Base-by-base conservation (phyloP, 306 rosid species). In the Bauhinia variegata region DNA sequence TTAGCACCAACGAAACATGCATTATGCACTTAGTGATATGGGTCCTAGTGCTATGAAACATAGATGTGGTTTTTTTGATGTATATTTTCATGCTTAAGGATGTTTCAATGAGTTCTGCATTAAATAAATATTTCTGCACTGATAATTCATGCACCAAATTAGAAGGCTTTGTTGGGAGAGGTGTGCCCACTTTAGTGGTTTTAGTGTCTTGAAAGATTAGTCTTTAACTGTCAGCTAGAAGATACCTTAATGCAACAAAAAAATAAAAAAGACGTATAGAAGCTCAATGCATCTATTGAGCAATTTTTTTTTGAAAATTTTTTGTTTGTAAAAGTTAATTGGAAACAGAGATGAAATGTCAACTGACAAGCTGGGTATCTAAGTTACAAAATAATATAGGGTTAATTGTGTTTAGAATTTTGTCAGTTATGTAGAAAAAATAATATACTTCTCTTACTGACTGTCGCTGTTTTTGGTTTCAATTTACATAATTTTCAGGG, bases 401-500 rank as follows among this genome's bases (percentile, higher is more conserved):
- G 11, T 32, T 4, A 48, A 4, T 44, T 69, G 50, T 44, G 28
- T 16, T 16, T 44, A 67, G 57, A 57, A n/a, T n/a, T 62, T 49
- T 48, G 56, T 23, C 14, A 33, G 38, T 15, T 4, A 16, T 23
- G 51, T 14, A 18, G 76, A 47, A 34, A 52, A 49, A 63, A 50
- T 51, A 30, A 15, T 62, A 38, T n/a, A 36, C 31, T 47, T 69
- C 11, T 57, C 47, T 46, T 4, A 4, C 38, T 33, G 4, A 7
- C 41, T 31, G 8, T 10, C 12, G 55, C 54, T 39, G 7, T 18
- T 36, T 36, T 36, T 5, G 9, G 41, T 36, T 36, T 5, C 5
- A 8, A 5, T 5, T 0, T 49, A 36, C 52, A 56, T 51, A 51
- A 54, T 57, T 82, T 79, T 80, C 89, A 95, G 99, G 97, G 96